A percentile compares a stretch with the other conserved stretches of the same genome.
Conservation (phyloP, 164 flowering plant genomes). For the Kalanchoe fedtschenkoi region DNA sequence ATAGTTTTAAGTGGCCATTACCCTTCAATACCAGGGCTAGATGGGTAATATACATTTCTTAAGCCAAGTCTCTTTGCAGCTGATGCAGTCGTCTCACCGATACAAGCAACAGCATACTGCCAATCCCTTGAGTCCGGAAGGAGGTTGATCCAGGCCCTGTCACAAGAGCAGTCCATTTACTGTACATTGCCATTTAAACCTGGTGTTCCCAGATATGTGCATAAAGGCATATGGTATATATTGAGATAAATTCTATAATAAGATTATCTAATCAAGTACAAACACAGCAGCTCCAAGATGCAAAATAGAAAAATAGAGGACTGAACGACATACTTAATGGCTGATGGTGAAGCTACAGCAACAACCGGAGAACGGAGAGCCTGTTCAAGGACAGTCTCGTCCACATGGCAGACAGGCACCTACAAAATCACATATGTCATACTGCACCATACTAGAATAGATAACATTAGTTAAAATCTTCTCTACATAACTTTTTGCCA, state of each 20-base stretch:
- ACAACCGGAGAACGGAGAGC: constrained; percentile 77
- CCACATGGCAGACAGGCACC: constrained; percentile 68
- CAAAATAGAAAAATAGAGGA: no score
- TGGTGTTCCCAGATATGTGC: neutral
- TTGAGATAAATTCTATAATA: neutral
- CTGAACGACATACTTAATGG: constrained; percentile 45
- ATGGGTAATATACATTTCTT: constrained; percentile 62
- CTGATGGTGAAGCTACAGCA: constrained; percentile 91
- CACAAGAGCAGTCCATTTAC: constrained; percentile 9
- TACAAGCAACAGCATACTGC: constrained; percentile 76
- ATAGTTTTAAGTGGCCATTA: constrained; percentile 15
- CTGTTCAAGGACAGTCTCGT: constrained; percentile 33
- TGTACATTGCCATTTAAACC: neutral
- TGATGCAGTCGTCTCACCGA: constrained; percentile 87
- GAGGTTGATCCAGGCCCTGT: constrained; percentile 78
- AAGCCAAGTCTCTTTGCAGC: constrained; percentile 72
- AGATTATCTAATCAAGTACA: neutral
- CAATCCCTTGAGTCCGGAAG: constrained; percentile 38
- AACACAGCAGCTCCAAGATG: neutral
- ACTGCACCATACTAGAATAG: neutral
- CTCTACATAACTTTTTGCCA: neutral
- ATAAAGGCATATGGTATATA: neutral
- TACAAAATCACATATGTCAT: constrained; percentile 14
- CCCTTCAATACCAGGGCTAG: constrained; percentile 89
- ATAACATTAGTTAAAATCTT: neutral